Percentiles rank a stretch among this genome's conserved stretches.
These are phyloP conservation scores for Collybia sp. DNA, from an alignment of 768 basidiomycete species.

Conservation along the genomic window DNA sequence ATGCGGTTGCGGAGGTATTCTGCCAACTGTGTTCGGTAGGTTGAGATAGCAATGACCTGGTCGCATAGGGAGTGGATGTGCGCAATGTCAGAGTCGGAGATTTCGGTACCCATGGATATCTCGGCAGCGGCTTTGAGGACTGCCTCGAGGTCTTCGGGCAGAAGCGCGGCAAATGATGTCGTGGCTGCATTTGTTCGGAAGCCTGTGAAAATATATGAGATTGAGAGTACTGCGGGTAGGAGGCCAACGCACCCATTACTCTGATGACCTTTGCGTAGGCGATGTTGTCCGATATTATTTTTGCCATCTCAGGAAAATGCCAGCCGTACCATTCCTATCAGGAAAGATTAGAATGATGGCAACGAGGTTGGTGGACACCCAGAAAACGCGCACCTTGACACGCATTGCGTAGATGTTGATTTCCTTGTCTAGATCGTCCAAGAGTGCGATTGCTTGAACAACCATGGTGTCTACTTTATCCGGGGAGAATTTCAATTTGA, in stretches of 20 bases:
- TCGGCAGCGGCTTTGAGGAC: constrained; percentile 94
- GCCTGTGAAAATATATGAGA: constrained; percentile 35
- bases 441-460: constrained; percentile 94
- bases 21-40: constrained; percentile 90
- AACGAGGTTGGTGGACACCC: not conserved
- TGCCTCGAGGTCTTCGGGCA: constrained; percentile 96
- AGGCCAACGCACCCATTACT: constrained; percentile 65
- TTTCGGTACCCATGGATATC: constrained; percentile 99
- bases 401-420: constrained; percentile 99
- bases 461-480: constrained; percentile 99
- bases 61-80: constrained; percentile 97
- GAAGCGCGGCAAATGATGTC: constrained; percentile 83
- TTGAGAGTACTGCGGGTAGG: not conserved
- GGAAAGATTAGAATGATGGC: not conserved
- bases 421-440: constrained; percentile 99
- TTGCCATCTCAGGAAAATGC: constrained; percentile 99
- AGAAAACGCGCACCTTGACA: constrained; percentile 67
- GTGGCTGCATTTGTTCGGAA: constrained; percentile 91
- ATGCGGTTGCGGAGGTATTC: constrained; percentile 98
- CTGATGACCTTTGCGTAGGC: constrained; percentile 95
- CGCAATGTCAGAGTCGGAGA: constrained; percentile 92
- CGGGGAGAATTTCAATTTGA: constrained; percentile 99
- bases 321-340: constrained; percentile 99
- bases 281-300: constrained; percentile 95
- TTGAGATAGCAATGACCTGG: constrained; percentile 95